These are phyloP conservation scores for Voacanga thouarsii DNA, from an alignment of 257 asterid species.

Conservation along the genomic window DNA sequence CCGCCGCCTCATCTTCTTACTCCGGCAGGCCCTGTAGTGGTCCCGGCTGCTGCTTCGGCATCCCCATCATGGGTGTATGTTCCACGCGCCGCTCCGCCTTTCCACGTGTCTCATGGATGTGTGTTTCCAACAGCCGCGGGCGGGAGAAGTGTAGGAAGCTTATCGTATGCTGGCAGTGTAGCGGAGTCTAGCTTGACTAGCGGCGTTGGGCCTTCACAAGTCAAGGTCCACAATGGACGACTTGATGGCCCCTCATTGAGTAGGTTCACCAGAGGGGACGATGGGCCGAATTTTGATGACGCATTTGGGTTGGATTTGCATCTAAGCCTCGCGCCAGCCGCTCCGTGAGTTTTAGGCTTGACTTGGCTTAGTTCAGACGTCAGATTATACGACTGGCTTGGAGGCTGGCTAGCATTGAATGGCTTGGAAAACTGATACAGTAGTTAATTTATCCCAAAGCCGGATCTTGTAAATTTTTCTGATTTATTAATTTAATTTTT, in stretches of 20 bases:
- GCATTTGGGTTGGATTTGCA: slow-evolving; percentile 81
- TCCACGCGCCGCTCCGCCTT: slow-evolving; percentile 67
- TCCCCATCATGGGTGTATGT: slow-evolving; percentile 69
- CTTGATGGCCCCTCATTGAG: slow-evolving; percentile 73
- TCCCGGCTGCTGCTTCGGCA: slow-evolving; percentile 23
- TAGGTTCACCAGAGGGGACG: slow-evolving; percentile 53
- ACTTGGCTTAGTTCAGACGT: slow-evolving; percentile 2
- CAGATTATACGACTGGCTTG: neutral
- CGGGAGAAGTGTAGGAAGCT: slow-evolving; percentile 46
- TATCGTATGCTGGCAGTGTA: slow-evolving; percentile 43
- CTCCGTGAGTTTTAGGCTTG: slow-evolving; percentile 38
- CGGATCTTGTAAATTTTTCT: slow-evolving; percentile 46
- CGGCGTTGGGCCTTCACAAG: slow-evolving; percentile 56
- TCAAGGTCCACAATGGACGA: slow-evolving; percentile 51
- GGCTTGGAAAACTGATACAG: slow-evolving; percentile 11
- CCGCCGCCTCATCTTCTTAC: slow-evolving; percentile 82
- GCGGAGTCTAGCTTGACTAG: slow-evolving; percentile 50
- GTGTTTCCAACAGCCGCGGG: slow-evolving; percentile 45
- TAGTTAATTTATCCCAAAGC: slow-evolving; percentile 14
- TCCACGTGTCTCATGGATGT: slow-evolving; percentile 73
- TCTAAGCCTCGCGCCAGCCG: slow-evolving; percentile 90
- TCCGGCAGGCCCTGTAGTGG: slow-evolving; percentile 39
- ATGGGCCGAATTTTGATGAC: slow-evolving; percentile 68
- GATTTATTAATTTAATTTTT: slow-evolving; percentile 43
- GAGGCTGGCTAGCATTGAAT: slow-evolving; percentile 2